Conservation (phyloP, 495 filamentous ascomycete species). For the Penicillium steckii region DNA sequence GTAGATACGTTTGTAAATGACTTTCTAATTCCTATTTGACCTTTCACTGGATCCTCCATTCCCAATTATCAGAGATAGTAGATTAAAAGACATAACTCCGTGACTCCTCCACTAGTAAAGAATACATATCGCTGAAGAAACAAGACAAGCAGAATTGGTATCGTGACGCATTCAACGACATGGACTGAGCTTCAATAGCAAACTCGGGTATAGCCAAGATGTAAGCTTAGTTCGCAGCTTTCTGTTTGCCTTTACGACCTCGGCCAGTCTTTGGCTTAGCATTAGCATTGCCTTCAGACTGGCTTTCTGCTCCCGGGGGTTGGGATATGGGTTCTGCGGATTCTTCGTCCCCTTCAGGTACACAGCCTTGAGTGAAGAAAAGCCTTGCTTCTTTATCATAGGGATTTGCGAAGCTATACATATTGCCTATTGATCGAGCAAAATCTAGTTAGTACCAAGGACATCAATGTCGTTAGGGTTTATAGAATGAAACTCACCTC, state of each 20-base stretch:
- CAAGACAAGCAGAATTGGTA: conserved; percentile 18
- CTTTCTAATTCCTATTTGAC: not conserved
- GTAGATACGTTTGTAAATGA: not conserved
- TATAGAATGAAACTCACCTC: conserved; percentile 62
- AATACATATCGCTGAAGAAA: conserved; percentile 26
- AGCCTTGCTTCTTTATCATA: conserved; percentile 64
- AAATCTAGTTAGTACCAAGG: too few species aligned
- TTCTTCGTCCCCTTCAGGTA: conserved; percentile 35
- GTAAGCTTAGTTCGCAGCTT: conserved; percentile 23
- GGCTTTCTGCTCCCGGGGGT: conserved; percentile 11
- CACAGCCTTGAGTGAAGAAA: conserved; percentile 84
- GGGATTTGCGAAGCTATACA: conserved; percentile 79
- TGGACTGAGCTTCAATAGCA: conserved; percentile 1
- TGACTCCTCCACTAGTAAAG: too few species aligned
- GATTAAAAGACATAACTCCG: conserved; percentile 1
- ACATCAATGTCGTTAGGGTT: too few species aligned
- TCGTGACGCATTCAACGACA: conserved; percentile 21
- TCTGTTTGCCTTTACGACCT: conserved; percentile 44
- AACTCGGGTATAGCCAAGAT: not conserved
- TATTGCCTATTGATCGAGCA: conserved; percentile 67
- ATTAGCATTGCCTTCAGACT: conserved; percentile 1
- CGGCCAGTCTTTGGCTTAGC: conserved; percentile 22
- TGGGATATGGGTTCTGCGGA: conserved; percentile 12
- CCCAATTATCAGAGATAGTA: conserved; percentile 9
- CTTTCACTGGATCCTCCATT: not conserved